Percentiles rank a stretch among this genome's conserved stretches.
phyloP scores from a whole-genome alignment of 768 basidiomycete genomes.

The Pleurotus tuber-regium region DNA sequence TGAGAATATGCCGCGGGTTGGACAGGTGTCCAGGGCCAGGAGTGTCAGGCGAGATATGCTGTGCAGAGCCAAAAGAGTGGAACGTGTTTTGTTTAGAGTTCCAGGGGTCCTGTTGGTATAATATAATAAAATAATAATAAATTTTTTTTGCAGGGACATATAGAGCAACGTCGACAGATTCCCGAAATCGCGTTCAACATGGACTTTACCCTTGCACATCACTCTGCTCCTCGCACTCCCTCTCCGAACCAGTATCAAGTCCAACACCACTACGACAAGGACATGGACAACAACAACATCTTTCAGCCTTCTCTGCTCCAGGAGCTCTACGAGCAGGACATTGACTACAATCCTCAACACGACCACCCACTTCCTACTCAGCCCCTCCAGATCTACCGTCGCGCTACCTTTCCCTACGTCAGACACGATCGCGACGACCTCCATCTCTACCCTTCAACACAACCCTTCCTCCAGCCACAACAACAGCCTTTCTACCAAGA shows the following conservation, averaged over 20 bases:
- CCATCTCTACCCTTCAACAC: constrained; percentile 21
- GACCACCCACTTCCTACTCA: too few relatives aligned
- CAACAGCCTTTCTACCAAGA: constrained; percentile 28
- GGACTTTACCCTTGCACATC: not conserved
- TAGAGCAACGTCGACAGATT: too few relatives aligned
- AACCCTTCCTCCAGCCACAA: constrained; percentile 35
- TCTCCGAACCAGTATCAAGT: constrained; percentile 45
- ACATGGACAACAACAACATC: constrained; percentile 48
- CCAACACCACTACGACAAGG: constrained; percentile 24
- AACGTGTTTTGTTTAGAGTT: too few relatives aligned
- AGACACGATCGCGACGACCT: constrained; percentile 60
- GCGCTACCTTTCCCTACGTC: constrained; percentile 76
- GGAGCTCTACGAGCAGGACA: constrained; percentile 68
- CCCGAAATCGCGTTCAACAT: too few relatives aligned
- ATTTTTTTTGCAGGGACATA: too few relatives aligned
- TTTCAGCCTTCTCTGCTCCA: constrained; percentile 60
- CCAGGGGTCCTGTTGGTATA: too few relatives aligned
- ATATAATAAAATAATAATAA: too few relatives aligned
- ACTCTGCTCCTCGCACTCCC: constrained; percentile 71
- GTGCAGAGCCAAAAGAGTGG: too few relatives aligned
- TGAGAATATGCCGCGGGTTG: too few relatives aligned
- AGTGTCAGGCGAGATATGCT: too few relatives aligned
- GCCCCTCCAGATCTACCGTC: constrained; percentile 43
- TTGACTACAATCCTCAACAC: constrained; percentile 39
- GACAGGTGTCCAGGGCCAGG: too few relatives aligned